Conservation (phyloP, 2,329 filamentous ascomycete genomes). For the Sclerotinia trifoliorum region DNA sequence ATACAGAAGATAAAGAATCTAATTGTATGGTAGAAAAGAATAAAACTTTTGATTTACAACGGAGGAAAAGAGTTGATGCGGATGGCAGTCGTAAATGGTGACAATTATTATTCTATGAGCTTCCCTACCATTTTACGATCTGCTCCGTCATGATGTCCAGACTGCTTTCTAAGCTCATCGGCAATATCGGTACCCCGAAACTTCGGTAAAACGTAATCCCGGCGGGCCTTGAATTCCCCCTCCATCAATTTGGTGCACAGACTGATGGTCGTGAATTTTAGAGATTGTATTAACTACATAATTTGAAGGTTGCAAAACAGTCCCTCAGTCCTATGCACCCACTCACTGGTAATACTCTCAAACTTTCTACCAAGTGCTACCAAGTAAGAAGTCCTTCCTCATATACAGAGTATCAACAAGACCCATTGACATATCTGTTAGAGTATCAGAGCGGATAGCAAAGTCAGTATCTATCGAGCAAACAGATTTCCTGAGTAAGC, state of each 20-base stretch:
- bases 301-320: too few species aligned
- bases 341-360: too few species aligned
- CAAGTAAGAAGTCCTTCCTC: too few species aligned
- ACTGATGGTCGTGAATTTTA: too few species aligned
- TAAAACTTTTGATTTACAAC: not conserved
- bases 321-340: too few species aligned
- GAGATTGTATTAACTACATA: too few species aligned
- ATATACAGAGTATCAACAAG: not conserved
- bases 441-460: too few species aligned
- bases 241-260: too few species aligned
- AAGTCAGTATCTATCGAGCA: too few species aligned
- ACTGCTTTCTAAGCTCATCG: conserved; percentile 23
- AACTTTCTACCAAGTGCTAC: too few species aligned
- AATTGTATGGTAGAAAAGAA: conserved; percentile 1
- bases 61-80: conserved; percentile 4
- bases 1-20: conserved; percentile 1
- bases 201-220: conserved; percentile 16
- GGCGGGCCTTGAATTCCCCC: not conserved
- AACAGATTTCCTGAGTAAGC: too few species aligned
- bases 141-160: conserved; percentile 22
- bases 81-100: conserved; percentile 6
- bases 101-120: conserved; percentile 21
- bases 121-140: conserved; percentile 16
- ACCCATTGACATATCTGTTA: too few species aligned
- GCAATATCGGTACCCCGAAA: conserved; percentile 17